These are phyloP conservation scores for Ormosia emarginata DNA, from an alignment of 306 rosid genomes.

Conservation along the genomic window DNA sequence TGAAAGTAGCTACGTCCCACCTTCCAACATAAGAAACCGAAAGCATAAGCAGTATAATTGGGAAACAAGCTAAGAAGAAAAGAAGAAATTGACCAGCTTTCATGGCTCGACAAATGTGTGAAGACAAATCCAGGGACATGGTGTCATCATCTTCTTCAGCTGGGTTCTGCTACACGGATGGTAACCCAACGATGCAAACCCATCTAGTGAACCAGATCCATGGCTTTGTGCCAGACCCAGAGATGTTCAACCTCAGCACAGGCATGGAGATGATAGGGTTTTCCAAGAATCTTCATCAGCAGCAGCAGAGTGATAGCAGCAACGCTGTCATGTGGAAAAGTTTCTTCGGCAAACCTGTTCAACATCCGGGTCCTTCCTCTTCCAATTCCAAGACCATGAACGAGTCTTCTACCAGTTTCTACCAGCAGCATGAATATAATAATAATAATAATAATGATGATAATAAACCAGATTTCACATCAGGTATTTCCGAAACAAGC, in stretches of 20 bases:
- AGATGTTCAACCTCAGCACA: constrained; percentile 70
- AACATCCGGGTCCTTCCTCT: constrained; percentile 36
- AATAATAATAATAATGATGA: neutral
- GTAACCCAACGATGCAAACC: constrained; percentile 41
- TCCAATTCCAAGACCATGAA: constrained; percentile 35
- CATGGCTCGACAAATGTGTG: constrained; percentile 58
- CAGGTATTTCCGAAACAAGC: constrained; percentile 47
- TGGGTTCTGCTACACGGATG: constrained; percentile 57
- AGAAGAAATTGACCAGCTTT: neutral
- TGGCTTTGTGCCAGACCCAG: constrained; percentile 55
- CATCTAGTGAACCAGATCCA: constrained; percentile 67
- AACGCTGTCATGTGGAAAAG: constrained; percentile 38
- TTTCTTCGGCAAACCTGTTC: constrained; percentile 27
- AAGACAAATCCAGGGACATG: constrained; percentile 49
- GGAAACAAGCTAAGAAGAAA: too few species aligned
- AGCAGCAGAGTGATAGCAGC: constrained; percentile 13
- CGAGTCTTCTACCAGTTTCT: constrained; percentile 28
- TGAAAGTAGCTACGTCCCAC: neutral
- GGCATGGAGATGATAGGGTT: constrained; percentile 81
- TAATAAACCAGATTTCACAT: constrained; percentile 38
- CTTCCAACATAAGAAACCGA: neutral
- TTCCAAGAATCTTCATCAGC: constrained; percentile 43
- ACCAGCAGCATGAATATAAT: constrained; percentile 16
- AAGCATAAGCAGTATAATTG: neutral
- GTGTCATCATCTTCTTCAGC: constrained; percentile 32